Evolutionary conservation across 306 rosid genomes (phyloP), one percentile per base, ranked within the genome.

Genomic region (Casuarina glauca): DNA sequence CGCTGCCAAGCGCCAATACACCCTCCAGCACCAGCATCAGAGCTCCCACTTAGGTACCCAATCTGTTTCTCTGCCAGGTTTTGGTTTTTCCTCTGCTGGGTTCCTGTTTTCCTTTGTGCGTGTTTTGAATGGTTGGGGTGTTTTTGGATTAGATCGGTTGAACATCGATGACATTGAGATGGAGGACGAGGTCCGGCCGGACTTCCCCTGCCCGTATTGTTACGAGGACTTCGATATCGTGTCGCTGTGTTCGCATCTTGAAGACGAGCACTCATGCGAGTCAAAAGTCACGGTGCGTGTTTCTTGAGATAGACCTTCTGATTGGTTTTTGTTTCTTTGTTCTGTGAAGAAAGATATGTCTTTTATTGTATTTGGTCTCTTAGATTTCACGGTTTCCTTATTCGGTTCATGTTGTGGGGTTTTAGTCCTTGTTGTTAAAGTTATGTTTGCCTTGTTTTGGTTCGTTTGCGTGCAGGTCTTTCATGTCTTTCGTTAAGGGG

Each of bases 251-350:
- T 90, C 91, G 78, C 97, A 96, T 78, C 97, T 96, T 68, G 98
- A 93, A 82, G 98, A 93, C 35, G 99, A 96, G 54, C 98, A 93
- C 87, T 71, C 98, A 2, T 91, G 85, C 87, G 99, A 96, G 81
- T 84, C 98, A 7, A 93, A 78, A 91, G 91, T 82, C 85, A 86
- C 97, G 80, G 98, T 95, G 85, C 5, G 87, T 53, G 2, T 19
- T 58, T 39, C 45, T 43, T 8, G 19, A 7, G 35, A 7, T 42
- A 66, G 26, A n/a, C 50, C 49, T 49, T 16, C 32, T 4, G 46
- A 41, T 67, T 67, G 46, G 12, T 4, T 45, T 7, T 35, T 43
- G 4, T 8, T 76, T 45, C 52, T 19, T 5, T 41, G 6, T 19
- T 45, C 9, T 80, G n/a, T 50, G 7, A 50, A 48, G 53, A 61